Evolutionary conservation across 23 red algal genomes (phyloP).

Genomic region (Pyropia yezoensis): DNA sequence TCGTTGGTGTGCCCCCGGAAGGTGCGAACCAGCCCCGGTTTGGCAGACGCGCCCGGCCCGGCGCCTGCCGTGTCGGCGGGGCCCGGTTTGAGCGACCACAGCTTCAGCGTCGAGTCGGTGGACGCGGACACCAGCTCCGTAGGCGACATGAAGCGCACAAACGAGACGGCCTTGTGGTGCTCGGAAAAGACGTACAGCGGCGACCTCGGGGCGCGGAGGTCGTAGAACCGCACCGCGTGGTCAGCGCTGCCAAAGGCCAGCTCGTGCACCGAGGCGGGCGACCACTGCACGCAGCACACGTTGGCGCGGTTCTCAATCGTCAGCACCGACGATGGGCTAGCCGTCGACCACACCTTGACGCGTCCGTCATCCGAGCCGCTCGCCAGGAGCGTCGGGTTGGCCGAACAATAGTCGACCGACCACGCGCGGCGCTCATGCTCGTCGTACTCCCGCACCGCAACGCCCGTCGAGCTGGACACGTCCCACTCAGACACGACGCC

Average conservation of each 20-base stretch:
- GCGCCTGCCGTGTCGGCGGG: no score
- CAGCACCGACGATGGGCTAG: conserved; percentile 32
- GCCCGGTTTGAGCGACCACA: conserved; percentile 53
- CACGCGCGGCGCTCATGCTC: conserved; percentile 88
- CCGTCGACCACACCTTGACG: conserved; percentile 79
- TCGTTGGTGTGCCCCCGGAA: conserved; percentile 90
- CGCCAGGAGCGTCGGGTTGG: conserved; percentile 63
- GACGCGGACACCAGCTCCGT: conserved; percentile 60
- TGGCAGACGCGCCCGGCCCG: background rate
- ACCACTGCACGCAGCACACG: conserved; percentile 94
- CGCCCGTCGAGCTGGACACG: conserved; percentile 10
- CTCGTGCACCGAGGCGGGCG: conserved; percentile 27
- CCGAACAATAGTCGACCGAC: conserved; percentile 81
- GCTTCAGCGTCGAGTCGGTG: conserved; percentile 58
- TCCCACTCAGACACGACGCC: conserved; percentile 92
- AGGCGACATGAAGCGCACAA: conserved; percentile 64
- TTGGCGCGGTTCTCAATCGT: conserved; percentile 92
- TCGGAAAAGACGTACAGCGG: conserved; percentile 60
- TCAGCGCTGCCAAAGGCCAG: conserved; percentile 83
- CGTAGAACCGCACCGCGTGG: conserved; percentile 70
- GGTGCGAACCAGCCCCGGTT: conserved; percentile 17
- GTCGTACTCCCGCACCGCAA: conserved; percentile 58
- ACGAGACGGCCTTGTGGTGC: conserved; percentile 78
- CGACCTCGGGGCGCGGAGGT: conserved; percentile 58
- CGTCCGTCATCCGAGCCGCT: conserved; percentile 85